These are phyloP conservation scores for Sarcodon aspratus DNA, from an alignment of 768 basidiomycete genomes.

Conservation along the genomic window DNA sequence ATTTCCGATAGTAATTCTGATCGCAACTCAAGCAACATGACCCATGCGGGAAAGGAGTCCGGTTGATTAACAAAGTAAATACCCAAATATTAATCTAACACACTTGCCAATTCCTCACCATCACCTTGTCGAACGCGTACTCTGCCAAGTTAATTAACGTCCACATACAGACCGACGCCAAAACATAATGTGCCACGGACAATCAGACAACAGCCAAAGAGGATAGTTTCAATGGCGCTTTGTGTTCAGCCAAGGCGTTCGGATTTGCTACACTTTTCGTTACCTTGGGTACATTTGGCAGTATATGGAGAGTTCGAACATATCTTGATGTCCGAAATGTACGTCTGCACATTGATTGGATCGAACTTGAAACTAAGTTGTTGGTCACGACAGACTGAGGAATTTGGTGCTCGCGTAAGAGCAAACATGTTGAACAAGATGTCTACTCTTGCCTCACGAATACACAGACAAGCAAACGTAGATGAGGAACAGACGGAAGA, in stretches of 20 bases:
- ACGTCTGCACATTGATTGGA: conserved; percentile 14
- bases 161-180: not conserved
- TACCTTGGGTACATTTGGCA: conserved; percentile 28
- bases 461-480: conserved; percentile 29
- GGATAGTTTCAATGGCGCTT: conserved; percentile 34
- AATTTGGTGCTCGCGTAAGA: conserved; percentile 53
- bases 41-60: no score
- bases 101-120: conserved; percentile 9
- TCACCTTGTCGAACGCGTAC: conserved; percentile 7
- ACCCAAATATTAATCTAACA: no score
- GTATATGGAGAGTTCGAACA: conserved; percentile 38
- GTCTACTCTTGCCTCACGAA: conserved; percentile 37
- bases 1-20: no score
- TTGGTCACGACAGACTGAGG: conserved; percentile 29
- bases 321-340: conserved; percentile 47
- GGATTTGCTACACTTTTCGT: conserved; percentile 55
- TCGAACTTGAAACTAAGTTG: conserved; percentile 1
- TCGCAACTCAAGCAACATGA: no score
- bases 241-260: conserved; percentile 54
- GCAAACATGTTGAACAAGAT: conserved; percentile 30
- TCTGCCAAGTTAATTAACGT: conserved; percentile 3
- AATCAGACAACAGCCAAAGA: conserved; percentile 1
- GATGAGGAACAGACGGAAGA: conserved; percentile 2
- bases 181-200: not conserved
- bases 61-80: no score